Evolutionary conservation across 495 filamentous ascomycete genomes (phyloP).

Genomic region (Penicillium cinerascens): DNA sequence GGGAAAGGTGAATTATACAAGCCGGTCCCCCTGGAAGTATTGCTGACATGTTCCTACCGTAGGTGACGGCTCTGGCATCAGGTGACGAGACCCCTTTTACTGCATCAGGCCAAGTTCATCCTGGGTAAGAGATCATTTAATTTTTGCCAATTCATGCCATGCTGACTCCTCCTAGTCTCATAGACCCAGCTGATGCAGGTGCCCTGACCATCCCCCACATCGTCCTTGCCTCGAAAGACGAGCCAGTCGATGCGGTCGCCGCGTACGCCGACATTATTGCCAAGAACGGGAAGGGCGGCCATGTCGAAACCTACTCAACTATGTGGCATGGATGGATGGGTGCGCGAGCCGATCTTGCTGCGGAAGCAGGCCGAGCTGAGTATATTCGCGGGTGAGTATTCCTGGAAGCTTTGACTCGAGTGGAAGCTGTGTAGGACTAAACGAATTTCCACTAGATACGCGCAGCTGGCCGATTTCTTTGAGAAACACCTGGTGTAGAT

Average conservation of each 20-base stretch:
- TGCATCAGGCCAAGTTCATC: constrained; percentile 50
- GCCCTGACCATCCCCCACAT: constrained; percentile 51
- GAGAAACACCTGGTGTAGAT: constrained; percentile 32
- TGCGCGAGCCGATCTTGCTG: constrained; percentile 50
- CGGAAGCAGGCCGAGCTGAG: constrained; percentile 47
- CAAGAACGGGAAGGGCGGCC: constrained; percentile 32
- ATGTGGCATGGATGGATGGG: constrained; percentile 66
- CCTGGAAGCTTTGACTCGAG: not conserved
- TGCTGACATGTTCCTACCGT: not conserved
- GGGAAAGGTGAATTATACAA: constrained; percentile 32
- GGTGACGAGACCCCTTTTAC: constrained; percentile 40
- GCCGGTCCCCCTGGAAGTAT: not conserved
- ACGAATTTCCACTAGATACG: constrained; percentile 26
- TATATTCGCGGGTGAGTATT: constrained; percentile 50
- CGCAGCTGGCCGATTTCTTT: constrained; percentile 44
- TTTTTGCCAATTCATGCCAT: not conserved
- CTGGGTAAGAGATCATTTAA: constrained; percentile 27
- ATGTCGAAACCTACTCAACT: constrained; percentile 48
- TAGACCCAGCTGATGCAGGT: constrained; percentile 42
- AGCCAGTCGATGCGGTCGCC: constrained; percentile 40
- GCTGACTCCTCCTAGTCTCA: constrained; percentile 19
- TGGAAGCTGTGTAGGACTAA: not conserved
- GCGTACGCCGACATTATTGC: constrained; percentile 38
- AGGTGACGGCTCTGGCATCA: constrained; percentile 44
- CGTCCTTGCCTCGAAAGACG: constrained; percentile 51